Percentiles rank a stretch among this genome's conserved stretches.
Conservation (phyloP, 164 flowering plant genomes). For the Warburgia ugandensis region DNA sequence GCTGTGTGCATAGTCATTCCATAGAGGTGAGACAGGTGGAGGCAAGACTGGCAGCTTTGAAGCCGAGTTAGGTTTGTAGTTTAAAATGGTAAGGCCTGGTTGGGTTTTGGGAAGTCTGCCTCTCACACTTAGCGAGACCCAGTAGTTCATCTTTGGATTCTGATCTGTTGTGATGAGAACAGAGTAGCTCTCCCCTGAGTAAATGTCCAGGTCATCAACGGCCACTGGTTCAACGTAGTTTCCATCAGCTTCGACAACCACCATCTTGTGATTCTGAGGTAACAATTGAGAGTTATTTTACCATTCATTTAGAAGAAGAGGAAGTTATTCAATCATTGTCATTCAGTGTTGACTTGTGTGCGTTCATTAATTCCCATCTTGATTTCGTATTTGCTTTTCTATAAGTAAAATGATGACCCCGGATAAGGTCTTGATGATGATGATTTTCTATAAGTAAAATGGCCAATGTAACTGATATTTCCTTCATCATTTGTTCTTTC, state of each 20-base stretch:
- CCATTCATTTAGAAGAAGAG: neutral
- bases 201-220: slow-evolving; percentile 55
- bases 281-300: neutral
- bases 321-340: too few relatives aligned
- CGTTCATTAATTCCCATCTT: too few relatives aligned
- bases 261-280: slow-evolving; percentile 67
- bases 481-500: too few relatives aligned
- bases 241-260: slow-evolving; percentile 92
- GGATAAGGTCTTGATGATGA: too few relatives aligned
- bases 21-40: slow-evolving; percentile 58
- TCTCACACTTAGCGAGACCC: slow-evolving; percentile 53
- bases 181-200: slow-evolving; percentile 92
- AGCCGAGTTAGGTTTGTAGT: slow-evolving; percentile 50
- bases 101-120: slow-evolving; percentile 66
- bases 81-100: slow-evolving; percentile 59
- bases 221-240: slow-evolving; percentile 66
- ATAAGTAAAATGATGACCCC: too few relatives aligned
- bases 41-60: slow-evolving; percentile 41
- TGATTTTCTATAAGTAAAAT: too few relatives aligned
- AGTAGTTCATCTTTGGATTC: slow-evolving; percentile 61
- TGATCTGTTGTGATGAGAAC: slow-evolving; percentile 62
- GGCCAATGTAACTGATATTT: too few relatives aligned
- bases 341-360: too few relatives aligned
- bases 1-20: slow-evolving; percentile 59
- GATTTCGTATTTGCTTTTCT: too few relatives aligned